Conservation (phyloP, 306 rosid genomes). For the Dalbergia oliveri region DNA sequence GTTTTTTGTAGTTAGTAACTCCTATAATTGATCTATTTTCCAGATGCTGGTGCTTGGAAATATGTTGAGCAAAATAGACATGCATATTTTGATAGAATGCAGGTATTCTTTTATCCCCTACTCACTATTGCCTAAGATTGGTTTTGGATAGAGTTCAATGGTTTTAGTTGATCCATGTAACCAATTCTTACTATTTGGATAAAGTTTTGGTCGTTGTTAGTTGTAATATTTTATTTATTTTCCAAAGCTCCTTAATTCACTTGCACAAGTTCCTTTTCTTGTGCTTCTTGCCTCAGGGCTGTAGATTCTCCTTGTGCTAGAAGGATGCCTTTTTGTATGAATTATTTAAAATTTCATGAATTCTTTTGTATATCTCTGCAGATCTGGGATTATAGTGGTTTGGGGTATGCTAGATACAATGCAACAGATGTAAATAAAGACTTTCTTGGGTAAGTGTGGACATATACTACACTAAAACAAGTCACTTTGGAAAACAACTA, state of each 20-base stretch:
- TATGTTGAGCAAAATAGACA: constrained; percentile 82
- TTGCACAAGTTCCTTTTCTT: too few relatives aligned
- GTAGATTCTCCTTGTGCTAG: neutral
- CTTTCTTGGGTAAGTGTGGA: constrained; percentile 74
- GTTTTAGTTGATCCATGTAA: constrained; percentile 11
- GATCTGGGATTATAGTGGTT: constrained; percentile 97
- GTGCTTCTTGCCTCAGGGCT: too few relatives aligned
- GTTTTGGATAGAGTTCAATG: neutral
- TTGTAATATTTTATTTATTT: constrained; percentile 23
- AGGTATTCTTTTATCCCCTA: constrained; percentile 58
- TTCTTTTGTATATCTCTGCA: constrained; percentile 48
- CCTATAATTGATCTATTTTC: constrained; percentile 48
- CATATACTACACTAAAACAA: constrained; percentile 32
- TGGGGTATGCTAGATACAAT: constrained; percentile 84
- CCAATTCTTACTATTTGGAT: neutral
- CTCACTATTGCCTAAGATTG: neutral
- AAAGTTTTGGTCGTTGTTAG: neutral
- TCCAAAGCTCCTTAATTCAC: too few relatives aligned
- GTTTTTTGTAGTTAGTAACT: neutral
- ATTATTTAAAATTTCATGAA: constrained; percentile 17
- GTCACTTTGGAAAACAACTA: constrained; percentile 12
- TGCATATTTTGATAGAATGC: constrained; percentile 93
- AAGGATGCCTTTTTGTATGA: constrained; percentile 10
- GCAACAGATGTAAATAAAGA: constrained; percentile 89
- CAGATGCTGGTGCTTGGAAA: constrained; percentile 94